These are phyloP conservation scores for Soucietia sequanensis DNA, from an alignment of 805 yeast genomes.

Conservation along the genomic window DNA sequence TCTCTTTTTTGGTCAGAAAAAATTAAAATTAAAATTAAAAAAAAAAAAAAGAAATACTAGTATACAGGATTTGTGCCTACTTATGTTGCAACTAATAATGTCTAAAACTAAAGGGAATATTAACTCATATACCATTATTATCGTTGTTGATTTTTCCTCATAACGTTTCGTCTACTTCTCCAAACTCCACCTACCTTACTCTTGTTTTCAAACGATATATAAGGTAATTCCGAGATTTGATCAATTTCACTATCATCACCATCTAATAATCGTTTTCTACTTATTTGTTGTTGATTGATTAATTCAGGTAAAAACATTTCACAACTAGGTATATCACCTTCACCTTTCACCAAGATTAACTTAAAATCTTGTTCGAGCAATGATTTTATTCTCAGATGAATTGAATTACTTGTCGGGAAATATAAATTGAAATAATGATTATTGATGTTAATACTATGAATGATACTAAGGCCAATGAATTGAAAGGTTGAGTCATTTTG, in stretches of 20 bases:
- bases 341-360: constrained; percentile 56
- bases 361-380: constrained; percentile 20
- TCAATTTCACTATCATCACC: constrained; percentile 1
- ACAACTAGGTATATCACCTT: constrained; percentile 62
- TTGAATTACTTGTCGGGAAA: constrained; percentile 39
- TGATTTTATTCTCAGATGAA: constrained; percentile 6
- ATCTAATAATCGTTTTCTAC: not conserved
- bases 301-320: constrained; percentile 43
- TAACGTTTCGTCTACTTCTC: constrained; percentile 56
- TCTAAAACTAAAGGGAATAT: no score
- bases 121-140: no score
- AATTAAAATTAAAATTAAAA: no score
- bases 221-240: constrained; percentile 32
- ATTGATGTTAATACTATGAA: constrained; percentile 60
- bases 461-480: constrained; percentile 57
- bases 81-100: no score
- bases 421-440: constrained; percentile 51
- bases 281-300: constrained; percentile 1
- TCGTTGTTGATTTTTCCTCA: constrained; percentile 30
- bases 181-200: constrained; percentile 54
- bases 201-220: constrained; percentile 38
- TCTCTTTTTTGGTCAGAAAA: no score
- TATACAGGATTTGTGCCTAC: no score
- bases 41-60: no score
- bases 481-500: no score